phyloP scores from a whole-genome alignment of 2,329 filamentous ascomycete species.

The Tolypocladium paradoxum region DNA sequence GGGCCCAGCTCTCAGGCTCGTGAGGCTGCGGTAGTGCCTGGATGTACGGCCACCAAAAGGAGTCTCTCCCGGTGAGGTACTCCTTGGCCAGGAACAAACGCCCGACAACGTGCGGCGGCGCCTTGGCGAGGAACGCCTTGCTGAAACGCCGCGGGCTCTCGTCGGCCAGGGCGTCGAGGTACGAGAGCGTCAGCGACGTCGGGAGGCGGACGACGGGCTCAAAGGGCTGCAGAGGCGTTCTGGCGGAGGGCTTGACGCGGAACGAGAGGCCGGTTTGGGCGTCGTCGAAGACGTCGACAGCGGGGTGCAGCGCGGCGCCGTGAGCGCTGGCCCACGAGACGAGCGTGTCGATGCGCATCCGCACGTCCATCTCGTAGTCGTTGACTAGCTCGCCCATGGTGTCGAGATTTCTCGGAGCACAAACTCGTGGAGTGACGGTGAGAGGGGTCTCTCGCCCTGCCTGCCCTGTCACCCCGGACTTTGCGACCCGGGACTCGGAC shows the following conservation, averaged over 20 bases:
- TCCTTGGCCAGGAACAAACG: conserved; percentile 62
- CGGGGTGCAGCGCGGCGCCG: conserved; percentile 37
- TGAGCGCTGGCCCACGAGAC: conserved; percentile 36
- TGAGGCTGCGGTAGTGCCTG: conserved; percentile 51
- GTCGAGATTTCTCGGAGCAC: not conserved
- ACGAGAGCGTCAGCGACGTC: conserved; percentile 44
- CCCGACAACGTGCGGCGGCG: conserved; percentile 48
- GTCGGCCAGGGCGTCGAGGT: conserved; percentile 38
- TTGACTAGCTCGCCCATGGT: not conserved
- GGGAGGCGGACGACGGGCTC: conserved; percentile 42
- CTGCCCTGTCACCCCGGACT: not conserved
- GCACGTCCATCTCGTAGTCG: not conserved
- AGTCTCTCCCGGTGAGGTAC: conserved; percentile 44
- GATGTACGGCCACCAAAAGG: conserved; percentile 62
- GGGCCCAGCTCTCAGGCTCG: conserved; percentile 35
- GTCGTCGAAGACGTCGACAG: conserved; percentile 42
- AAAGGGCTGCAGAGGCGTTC: conserved; percentile 17
- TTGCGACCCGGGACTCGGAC: not conserved
- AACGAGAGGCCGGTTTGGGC: conserved; percentile 42
- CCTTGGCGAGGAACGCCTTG: conserved; percentile 32
- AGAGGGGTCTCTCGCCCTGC: not conserved
- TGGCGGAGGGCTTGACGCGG: conserved; percentile 28
- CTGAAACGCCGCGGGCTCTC: conserved; percentile 25
- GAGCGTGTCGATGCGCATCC: conserved; percentile 21
- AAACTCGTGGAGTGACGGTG: not conserved